phyloP scores from a whole-genome alignment of 2,329 filamentous ascomycete species.

The Aureobasidium musti region DNA sequence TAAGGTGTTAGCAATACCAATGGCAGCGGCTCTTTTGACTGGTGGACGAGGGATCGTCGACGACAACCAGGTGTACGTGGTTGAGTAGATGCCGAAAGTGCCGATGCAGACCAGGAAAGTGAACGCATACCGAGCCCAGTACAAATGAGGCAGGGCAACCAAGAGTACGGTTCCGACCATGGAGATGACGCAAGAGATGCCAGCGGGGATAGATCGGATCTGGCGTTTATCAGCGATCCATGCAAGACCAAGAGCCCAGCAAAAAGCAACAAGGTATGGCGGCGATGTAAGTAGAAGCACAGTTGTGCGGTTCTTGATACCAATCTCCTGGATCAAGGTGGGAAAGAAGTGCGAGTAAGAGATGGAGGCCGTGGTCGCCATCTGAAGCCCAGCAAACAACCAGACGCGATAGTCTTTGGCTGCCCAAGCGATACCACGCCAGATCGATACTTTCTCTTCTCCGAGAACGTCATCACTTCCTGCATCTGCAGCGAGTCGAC shows the following conservation, averaged over 20 bases:
- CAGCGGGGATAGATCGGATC: not conserved
- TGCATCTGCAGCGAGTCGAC: too few species aligned
- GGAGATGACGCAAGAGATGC: not conserved
- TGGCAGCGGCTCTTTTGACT: not conserved
- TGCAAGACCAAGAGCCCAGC: not conserved
- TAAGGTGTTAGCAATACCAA: not conserved
- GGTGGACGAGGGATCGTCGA: not conserved
- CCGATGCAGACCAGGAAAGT: slow-evolving; percentile 6
- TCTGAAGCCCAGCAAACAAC: not conserved
- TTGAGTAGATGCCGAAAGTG: slow-evolving; percentile 2
- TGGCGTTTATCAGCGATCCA: not conserved
- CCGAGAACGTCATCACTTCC: too few species aligned
- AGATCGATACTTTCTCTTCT: too few species aligned
- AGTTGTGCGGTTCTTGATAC: not conserved
- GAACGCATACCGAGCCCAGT: slow-evolving; percentile 1
- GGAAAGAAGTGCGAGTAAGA: slow-evolving; percentile 3
- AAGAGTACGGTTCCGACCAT: not conserved
- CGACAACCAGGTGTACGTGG: not conserved
- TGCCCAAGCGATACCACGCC: too few species aligned
- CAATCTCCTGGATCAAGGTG: slow-evolving; percentile 2
- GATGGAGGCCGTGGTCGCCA: slow-evolving; percentile 5
- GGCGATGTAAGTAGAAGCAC: not conserved
- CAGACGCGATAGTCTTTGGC: too few species aligned
- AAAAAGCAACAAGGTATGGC: slow-evolving; percentile 1
- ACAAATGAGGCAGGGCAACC: not conserved